phyloP scores from a whole-genome alignment of 2,329 filamentous ascomycete species.

The Cryphonectria parasitica region DNA sequence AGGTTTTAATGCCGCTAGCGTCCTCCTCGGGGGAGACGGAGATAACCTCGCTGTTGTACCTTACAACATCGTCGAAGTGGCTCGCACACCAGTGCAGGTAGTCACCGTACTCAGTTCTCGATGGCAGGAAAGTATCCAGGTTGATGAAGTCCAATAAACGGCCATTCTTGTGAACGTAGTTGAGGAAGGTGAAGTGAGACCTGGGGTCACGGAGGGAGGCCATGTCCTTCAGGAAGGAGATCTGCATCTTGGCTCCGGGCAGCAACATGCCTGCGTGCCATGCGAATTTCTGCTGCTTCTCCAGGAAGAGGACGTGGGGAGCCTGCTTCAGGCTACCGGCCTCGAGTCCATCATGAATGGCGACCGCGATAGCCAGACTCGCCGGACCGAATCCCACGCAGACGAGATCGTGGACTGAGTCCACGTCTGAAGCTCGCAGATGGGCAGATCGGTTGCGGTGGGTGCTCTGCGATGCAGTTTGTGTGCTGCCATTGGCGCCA shows the following conservation, averaged over 20 bases:
- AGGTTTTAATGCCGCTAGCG: conserved; percentile 61
- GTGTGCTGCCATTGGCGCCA: conserved; percentile 20
- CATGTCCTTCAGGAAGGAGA: conserved; percentile 95
- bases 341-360: conserved; percentile 79
- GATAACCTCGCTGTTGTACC: conserved; percentile 78
- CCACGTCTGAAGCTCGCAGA: conserved; percentile 51
- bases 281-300: conserved; percentile 80
- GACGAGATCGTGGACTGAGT: conserved; percentile 79
- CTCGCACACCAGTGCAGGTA: conserved; percentile 92
- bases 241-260: conserved; percentile 94
- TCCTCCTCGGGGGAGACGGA: conserved; percentile 65
- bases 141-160: conserved; percentile 92
- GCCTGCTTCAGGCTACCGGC: conserved; percentile 48
- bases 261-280: conserved; percentile 98
- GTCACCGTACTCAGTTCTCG: conserved; percentile 88
- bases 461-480: conserved; percentile 16
- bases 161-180: conserved; percentile 82
- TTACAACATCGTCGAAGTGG: conserved; percentile 73
- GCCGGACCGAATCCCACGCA: conserved; percentile 94
- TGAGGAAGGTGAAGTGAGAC: conserved; percentile 92
- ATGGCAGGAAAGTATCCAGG: conserved; percentile 83
- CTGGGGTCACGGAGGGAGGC: conserved; percentile 86
- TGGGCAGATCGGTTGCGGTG: conserved; percentile 38
- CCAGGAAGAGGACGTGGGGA: conserved; percentile 83
- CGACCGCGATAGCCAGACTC: conserved; percentile 85